Conservation (phyloP, 2,329 filamentous ascomycete genomes). For the Fusarium brevicatenulatum region DNA sequence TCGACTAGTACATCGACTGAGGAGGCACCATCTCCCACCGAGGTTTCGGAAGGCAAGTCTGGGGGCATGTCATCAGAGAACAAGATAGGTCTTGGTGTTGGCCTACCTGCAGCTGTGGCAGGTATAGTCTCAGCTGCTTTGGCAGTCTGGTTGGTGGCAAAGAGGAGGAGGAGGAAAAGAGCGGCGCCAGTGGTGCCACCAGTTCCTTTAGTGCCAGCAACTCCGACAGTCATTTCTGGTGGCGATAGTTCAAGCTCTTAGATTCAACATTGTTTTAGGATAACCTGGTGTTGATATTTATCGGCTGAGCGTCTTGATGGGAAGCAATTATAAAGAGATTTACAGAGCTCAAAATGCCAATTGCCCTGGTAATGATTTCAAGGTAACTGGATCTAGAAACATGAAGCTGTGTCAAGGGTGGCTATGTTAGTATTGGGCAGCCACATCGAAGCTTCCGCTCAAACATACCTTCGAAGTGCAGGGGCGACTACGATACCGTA, state of each 20-base stretch:
- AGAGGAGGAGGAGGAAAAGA: neutral
- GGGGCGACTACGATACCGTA: no score
- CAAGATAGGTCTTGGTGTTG: neutral
- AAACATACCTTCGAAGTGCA: neutral
- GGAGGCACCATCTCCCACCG: neutral
- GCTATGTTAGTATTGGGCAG: neutral
- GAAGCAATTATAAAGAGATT: neutral
- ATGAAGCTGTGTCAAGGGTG: neutral
- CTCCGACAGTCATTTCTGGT: neutral
- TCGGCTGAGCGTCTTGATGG: no score
- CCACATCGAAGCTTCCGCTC: fast-evolving
- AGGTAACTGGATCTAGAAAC: no score
- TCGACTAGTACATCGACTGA: neutral
- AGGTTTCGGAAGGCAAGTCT: neutral
- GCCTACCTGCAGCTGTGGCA: neutral
- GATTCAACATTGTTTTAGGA: neutral
- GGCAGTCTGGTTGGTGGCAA: neutral
- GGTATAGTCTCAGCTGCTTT: neutral
- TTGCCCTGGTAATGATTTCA: neutral
- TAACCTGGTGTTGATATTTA: no score
- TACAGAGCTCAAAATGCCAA: no score
- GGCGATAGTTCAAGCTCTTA: neutral
- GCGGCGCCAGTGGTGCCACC: fast-evolving
- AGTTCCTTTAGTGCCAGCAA: neutral
- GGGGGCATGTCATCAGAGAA: no score